phyloP scores from a whole-genome alignment of 2,329 filamentous ascomycete species.

The Neofusicoccum umdonicola region DNA sequence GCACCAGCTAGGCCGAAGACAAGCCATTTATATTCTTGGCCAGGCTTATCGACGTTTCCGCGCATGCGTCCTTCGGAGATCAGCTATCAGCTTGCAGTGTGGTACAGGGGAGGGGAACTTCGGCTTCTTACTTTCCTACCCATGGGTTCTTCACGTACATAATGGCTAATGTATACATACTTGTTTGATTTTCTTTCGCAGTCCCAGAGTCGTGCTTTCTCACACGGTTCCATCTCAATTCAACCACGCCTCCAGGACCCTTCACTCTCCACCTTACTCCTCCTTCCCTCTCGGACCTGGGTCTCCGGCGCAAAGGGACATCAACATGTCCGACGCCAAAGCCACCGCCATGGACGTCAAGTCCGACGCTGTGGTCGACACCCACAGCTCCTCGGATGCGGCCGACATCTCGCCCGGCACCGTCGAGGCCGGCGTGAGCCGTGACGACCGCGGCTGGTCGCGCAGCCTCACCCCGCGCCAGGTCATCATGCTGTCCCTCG shows the following conservation, averaged over 20 bases:
- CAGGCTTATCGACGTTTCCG: not conserved
- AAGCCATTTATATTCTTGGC: not conserved
- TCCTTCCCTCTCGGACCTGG: not conserved
- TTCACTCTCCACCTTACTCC: no score
- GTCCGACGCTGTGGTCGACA: not conserved
- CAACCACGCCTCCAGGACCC: not conserved
- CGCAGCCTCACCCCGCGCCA: constrained; percentile 17
- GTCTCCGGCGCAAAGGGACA: not conserved
- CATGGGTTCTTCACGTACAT: not conserved
- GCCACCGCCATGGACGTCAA: not conserved
- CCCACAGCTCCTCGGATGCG: not conserved
- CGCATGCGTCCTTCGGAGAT: not conserved
- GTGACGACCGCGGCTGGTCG: not conserved
- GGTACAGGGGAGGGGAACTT: not conserved
- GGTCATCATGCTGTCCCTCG: constrained; percentile 26
- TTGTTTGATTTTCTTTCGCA: not conserved
- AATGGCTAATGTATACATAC: constrained; percentile 1
- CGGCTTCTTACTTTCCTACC: not conserved
- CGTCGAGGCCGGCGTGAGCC: not conserved
- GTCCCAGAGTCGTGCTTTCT: not conserved
- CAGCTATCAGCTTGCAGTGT: not conserved
- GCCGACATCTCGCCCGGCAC: no score
- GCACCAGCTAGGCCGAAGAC: not conserved
- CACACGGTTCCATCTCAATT: not conserved
- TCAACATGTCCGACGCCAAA: not conserved